Conservation (phyloP, 805 yeast genomes). For the Pichia rugopelliculosa region DNA sequence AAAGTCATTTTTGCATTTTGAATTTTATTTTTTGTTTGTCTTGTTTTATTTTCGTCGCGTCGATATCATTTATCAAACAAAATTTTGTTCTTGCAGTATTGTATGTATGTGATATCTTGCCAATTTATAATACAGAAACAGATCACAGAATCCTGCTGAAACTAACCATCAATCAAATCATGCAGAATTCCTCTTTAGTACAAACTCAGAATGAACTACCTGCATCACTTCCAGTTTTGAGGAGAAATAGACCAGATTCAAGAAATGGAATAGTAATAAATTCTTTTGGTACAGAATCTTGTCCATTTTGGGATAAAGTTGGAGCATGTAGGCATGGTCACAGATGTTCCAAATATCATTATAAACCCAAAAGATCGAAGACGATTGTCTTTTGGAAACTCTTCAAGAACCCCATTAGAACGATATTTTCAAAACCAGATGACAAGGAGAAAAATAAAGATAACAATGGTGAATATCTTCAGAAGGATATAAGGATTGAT, state of each 20-base stretch:
- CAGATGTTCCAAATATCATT: slow-evolving; percentile 70
- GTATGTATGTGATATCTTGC: no score
- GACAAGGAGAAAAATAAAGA: not conserved
- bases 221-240: not conserved
- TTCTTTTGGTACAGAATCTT: not conserved
- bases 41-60: no score
- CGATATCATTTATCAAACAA: no score
- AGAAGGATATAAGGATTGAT: slow-evolving; percentile 6
- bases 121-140: no score
- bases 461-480: slow-evolving; percentile 4
- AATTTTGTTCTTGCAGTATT: no score
- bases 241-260: not conserved
- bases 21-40: no score
- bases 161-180: no score
- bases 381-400: slow-evolving; percentile 61
- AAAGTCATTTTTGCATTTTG: no score
- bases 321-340: slow-evolving; percentile 95
- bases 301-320: slow-evolving; percentile 40
- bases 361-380: slow-evolving; percentile 55
- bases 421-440: slow-evolving; percentile 22
- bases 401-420: slow-evolving; percentile 48
- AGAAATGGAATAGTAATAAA: not conserved
- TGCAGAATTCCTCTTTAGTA: not conserved
- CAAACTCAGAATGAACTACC: not conserved
- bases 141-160: no score